Conservation (phyloP, 75 land plant species). For the Cryptomeria japonica region DNA sequence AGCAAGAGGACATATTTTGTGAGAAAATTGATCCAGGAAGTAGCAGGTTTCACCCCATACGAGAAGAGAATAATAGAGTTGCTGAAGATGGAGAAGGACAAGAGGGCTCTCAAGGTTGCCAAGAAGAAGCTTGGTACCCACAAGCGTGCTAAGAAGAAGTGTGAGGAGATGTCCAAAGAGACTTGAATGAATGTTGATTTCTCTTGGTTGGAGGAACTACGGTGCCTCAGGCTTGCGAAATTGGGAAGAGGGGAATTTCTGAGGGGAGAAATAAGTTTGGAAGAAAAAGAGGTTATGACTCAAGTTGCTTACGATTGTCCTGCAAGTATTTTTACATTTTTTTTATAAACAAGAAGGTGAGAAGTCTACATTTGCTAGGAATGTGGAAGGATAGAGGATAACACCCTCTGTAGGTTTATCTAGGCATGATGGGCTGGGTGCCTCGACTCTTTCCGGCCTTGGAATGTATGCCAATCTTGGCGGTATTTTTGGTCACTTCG, state of each 20-base stretch:
- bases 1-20: slow-evolving; percentile 79
- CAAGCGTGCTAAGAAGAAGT: slow-evolving; percentile 93
- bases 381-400: no score
- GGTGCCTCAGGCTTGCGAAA: no score
- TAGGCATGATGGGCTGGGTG: slow-evolving; percentile 28
- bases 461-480: slow-evolving; percentile 16
- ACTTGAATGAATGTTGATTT: no score
- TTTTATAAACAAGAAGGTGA: no score
- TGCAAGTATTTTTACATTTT: no score
- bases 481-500: slow-evolving; percentile 15
- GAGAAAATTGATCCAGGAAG: slow-evolving; percentile 78
- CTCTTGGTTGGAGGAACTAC: no score
- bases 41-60: slow-evolving; percentile 95
- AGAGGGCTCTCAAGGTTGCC: slow-evolving; percentile 88
- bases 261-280: no score
- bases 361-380: no score
- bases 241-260: no score
- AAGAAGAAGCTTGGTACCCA: slow-evolving; percentile 97
- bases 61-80: slow-evolving; percentile 94
- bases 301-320: no score
- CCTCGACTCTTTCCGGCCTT: slow-evolving; percentile 22
- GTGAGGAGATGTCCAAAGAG: slow-evolving; percentile 93
- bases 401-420: slow-evolving; percentile 21
- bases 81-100: slow-evolving; percentile 91
- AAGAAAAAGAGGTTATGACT: no score